Evolutionary conservation across 2,329 filamentous ascomycete species (phyloP), one percentile per base, ranked within the genome.

Genomic region (Gaeumannomyces sp.): DNA sequence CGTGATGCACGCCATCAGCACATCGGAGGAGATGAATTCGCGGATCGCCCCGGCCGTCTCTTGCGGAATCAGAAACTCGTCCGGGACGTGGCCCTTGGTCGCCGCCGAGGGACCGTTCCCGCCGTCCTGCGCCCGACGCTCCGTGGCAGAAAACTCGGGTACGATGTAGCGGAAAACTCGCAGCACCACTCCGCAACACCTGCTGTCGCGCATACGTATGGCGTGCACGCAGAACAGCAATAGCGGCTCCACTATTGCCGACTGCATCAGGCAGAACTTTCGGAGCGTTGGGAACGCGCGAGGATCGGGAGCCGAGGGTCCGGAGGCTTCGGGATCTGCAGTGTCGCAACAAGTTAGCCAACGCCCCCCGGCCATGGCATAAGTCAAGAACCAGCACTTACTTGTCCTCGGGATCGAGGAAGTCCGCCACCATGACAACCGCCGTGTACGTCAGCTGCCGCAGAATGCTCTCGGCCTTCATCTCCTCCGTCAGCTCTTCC

Each of bases 381-480:
- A 62, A 56, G 4, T 16, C 19, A 50, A 22, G 16, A 50, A 3
- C 4, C 22, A 58, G 16, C 33, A 76, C 82, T 78, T 80, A 89
- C 86, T 88, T 74, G 77, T 82, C 78, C 86, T 80, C 61, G 19
- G 93, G 91, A 73, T 96, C 93, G 28, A 99, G 81, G 70, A 98
- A 88, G 69, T 92, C 91, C 10, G 92, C 92, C 68, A 97, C 90
- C 83, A 98, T 92, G 70, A 95, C 89, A 35, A 97, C 92, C 1
- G 93, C 92, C 4, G 92, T 92, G 76, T 96, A 95, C 0, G 94
- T 97, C 62, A 98, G 83, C 74, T 97, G 93, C 27, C 95, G 87
- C 60, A 99, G 80, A 35, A 99, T 96, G 72, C 94, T 98, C 75
- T 99, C 95, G 8, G 92, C 89, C 77, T 97, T 97, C 95, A 99